Conservation (phyloP, 1,139 yeast genomes). For the Trichomonascaceae sp. region DNA sequence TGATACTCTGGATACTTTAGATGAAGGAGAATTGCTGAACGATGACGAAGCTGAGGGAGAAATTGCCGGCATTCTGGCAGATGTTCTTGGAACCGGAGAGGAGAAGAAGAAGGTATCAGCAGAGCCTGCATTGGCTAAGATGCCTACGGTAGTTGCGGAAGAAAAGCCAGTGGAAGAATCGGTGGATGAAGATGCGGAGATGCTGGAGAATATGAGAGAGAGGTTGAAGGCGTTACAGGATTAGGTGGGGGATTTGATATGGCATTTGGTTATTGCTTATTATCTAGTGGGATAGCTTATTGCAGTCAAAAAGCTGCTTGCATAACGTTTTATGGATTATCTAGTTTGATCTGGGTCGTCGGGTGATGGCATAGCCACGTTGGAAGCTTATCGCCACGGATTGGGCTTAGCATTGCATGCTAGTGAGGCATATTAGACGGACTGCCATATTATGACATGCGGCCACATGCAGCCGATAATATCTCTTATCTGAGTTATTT, state of each 20-base stretch:
- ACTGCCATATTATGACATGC: no score
- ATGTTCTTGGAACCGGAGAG: constrained; percentile 39
- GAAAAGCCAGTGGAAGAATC: constrained; percentile 49
- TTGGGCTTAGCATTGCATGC: no score
- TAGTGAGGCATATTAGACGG: no score
- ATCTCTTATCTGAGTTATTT: no score
- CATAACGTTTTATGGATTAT: no score
- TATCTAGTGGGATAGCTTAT: no score
- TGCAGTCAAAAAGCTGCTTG: no score
- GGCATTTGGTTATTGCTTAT: no score
- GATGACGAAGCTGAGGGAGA: constrained; percentile 71
- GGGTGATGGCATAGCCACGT: no score
- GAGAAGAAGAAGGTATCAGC: constrained; percentile 19
- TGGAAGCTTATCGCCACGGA: no score
- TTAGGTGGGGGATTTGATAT: constrained; percentile 24
- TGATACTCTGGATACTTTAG: constrained; percentile 71
- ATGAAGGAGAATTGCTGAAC: constrained; percentile 60
- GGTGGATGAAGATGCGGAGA: constrained; percentile 58
- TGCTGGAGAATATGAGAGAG: constrained; percentile 83
- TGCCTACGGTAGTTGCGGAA: constrained; percentile 46
- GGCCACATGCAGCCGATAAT: no score
- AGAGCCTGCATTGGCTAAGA: constrained; percentile 36
- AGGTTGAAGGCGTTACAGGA: constrained; percentile 80
- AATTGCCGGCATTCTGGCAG: constrained; percentile 50
- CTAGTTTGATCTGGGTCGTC: no score